These are phyloP conservation scores for Sugiyamaella floridensis DNA, from an alignment of 805 yeast species.

Conservation along the genomic window DNA sequence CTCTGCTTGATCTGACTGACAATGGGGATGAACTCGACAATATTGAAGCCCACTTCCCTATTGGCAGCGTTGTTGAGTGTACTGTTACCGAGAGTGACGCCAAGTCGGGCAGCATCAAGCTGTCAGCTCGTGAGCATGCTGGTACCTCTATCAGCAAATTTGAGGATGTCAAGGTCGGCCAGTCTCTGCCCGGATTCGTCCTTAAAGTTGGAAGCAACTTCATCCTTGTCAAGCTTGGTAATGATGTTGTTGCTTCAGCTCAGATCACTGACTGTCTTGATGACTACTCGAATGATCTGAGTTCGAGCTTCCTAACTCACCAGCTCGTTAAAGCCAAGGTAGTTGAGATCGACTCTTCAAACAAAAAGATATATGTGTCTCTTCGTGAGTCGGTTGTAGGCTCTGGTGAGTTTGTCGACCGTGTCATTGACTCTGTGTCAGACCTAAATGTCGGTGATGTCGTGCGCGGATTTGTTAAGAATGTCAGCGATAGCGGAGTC, in stretches of 20 bases:
- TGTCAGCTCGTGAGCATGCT: conserved; percentile 39
- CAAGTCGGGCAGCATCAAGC: conserved; percentile 44
- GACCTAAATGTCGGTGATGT: conserved; percentile 65
- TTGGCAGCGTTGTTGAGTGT: conserved; percentile 64
- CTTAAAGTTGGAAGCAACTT: conserved; percentile 34
- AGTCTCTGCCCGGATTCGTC: conserved; percentile 13
- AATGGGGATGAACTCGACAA: conserved; percentile 42
- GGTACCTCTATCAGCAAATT: conserved; percentile 19
- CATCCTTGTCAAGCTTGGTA: conserved; percentile 14
- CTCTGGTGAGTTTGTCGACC: conserved; percentile 48
- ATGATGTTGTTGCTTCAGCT: conserved; percentile 28
- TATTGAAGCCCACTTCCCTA: conserved; percentile 53
- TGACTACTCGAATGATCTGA: conserved; percentile 15
- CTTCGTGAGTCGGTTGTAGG: conserved; percentile 40
- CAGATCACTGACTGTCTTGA: conserved; percentile 20
- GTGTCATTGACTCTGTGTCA: conserved; percentile 38
- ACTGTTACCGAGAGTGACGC: conserved; percentile 47
- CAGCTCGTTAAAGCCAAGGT: conserved; percentile 19
- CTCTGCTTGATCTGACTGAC: conserved; percentile 56
- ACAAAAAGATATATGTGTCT: conserved; percentile 54
- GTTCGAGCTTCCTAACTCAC: conserved; percentile 14
- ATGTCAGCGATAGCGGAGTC: conserved; percentile 64
- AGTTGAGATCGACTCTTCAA: conserved; percentile 38
- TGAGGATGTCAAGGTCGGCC: conserved; percentile 16
- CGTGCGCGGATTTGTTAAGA: conserved; percentile 74